Evolutionary conservation across 2,329 filamentous ascomycete genomes (phyloP), one percentile per base, ranked within the genome.

Genomic region (Trichoderma koningii): DNA sequence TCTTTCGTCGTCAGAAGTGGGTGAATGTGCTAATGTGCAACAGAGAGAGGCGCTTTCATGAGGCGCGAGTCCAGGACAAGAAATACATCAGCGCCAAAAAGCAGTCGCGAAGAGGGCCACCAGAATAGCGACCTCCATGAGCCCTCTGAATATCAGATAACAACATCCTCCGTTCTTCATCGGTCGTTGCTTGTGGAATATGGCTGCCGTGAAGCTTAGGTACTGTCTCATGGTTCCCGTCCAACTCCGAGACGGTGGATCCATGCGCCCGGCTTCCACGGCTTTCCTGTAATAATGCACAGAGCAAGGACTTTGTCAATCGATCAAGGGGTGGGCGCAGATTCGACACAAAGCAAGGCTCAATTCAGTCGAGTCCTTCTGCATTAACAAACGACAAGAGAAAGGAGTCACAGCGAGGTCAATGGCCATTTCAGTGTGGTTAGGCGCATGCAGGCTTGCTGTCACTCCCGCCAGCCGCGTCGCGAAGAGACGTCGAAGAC

Each of bases 81-180:
- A 85, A 83, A 70, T 71, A 79, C 10, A 74, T 77, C 17, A 81
- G 81, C 68, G 75, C 74, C 7, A 86, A 85, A 74, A 86, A 86
- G 69, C 76, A 81, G 62, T 77, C 70, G 30, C 77, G 82, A 17
- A 78, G 74, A 70, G 77, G 78, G 1, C 70, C 73, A n/a, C 70
- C 70, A 2, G 67, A 71, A 61, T 65, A 59, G 44, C 19, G 5
- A 15, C 14, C 2, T 38, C 34, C 12, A 38, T 12, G 10, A 14
- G 34, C 10, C 2, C 34, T 38, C 10, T 38, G 34, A 4, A 38
- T 38, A 3, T 14, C 10, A 14, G 7, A 14, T 5, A 38, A 14
- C 34, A 38, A 14, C 3, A 10, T 34, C 30, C 9, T 34, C 9
- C 30, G 1, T 14, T 14, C 10, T 14, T 14, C 1, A 1, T 4